Conservation (phyloP, 2,329 filamentous ascomycete species). For the Cercospora brassicicola region DNA sequence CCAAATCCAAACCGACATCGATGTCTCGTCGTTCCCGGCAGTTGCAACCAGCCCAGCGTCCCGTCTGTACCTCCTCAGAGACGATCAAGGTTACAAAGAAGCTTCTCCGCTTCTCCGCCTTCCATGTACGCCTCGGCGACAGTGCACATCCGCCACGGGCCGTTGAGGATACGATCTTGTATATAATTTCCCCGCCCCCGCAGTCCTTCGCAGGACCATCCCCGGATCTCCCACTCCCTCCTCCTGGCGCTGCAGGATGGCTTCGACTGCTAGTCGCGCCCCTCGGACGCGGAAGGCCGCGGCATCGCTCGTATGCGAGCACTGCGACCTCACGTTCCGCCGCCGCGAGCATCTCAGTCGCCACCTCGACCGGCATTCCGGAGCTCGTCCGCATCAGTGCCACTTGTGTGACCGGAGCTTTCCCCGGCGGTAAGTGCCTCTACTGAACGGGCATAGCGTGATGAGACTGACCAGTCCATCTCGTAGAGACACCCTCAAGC, state of each 20-base stretch:
- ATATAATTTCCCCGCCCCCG: not conserved
- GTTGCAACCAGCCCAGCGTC: not conserved
- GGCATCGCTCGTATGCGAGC: not conserved
- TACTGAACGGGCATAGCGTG: too few species aligned
- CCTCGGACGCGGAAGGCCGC: not conserved
- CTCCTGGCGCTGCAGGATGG: not conserved
- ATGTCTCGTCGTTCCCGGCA: not conserved
- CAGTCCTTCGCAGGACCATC: not conserved
- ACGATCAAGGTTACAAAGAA: not conserved
- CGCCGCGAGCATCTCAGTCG: not conserved
- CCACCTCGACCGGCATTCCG: not conserved
- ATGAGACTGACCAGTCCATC: too few species aligned
- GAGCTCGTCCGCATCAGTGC: not conserved
- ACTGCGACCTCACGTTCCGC: not conserved
- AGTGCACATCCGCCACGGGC: not conserved
- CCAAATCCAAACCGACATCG: not conserved
- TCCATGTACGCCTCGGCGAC: not conserved
- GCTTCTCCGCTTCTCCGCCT: not conserved
- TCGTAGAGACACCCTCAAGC: not conserved
- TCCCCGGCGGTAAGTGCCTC: not conserved
- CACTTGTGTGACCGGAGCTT: not conserved
- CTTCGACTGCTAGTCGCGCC: not conserved
- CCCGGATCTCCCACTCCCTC: not conserved
- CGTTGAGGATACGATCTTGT: not conserved
- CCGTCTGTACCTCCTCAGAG: not conserved